phyloP scores from a whole-genome alignment of 305 asterid genomes.

The Striga hermonthica region DNA sequence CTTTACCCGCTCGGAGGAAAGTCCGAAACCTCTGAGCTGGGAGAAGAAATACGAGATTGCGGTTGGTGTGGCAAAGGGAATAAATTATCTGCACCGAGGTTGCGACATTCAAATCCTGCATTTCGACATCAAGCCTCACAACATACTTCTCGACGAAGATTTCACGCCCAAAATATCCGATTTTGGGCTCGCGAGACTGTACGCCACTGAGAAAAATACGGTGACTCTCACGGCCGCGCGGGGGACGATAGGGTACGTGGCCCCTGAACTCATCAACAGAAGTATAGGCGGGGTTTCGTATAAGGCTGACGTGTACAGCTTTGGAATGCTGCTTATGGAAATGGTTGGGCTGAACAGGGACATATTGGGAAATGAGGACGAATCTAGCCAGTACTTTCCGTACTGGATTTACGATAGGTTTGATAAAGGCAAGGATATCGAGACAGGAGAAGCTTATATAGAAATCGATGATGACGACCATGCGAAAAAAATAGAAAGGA shows the following conservation, averaged over 20 bases:
- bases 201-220: neutral
- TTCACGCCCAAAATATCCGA: conserved; percentile 28
- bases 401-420: conserved; percentile 18
- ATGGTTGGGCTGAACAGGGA: conserved; percentile 7
- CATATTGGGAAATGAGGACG: neutral
- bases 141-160: conserved; percentile 22
- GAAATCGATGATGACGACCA: neutral
- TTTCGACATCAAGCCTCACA: conserved; percentile 27
- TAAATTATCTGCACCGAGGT: conserved; percentile 14
- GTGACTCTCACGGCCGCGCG: conserved; percentile 26
- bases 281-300: conserved; percentile 2
- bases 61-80: conserved; percentile 20
- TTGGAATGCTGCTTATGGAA: conserved; percentile 26
- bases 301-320: conserved; percentile 23
- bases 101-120: conserved; percentile 22
- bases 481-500: conserved; percentile 4
- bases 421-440: conserved; percentile 16
- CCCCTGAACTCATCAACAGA: conserved; percentile 19
- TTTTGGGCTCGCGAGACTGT: conserved; percentile 24
- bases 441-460: neutral
- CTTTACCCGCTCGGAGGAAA: neutral
- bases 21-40: conserved; percentile 1
- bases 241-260: conserved; percentile 23
- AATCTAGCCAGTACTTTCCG: conserved; percentile 23
- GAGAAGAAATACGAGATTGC: conserved; percentile 20